Evolutionary conservation across 2,329 filamentous ascomycete genomes (phyloP), one percentile per base, ranked within the genome.

Genomic region (Madurella fahalii): DNA sequence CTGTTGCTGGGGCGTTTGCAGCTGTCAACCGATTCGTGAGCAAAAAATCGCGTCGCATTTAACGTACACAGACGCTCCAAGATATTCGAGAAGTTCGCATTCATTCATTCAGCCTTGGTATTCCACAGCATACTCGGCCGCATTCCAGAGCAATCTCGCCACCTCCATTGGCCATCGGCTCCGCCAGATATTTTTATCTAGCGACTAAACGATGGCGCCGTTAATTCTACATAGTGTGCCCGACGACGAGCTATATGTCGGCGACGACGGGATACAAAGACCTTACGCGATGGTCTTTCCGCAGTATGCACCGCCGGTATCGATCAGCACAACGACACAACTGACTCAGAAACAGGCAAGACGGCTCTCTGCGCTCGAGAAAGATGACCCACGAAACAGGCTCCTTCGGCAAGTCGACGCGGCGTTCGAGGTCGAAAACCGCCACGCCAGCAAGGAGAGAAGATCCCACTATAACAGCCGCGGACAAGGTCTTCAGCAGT

Each of bases 211-310:
- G 60, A 86, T 85, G 82, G 78, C 82, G 54, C 84, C 84, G 61
- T 73, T 86, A 54, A 85, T 86, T 64, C 73, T 87, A 34, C 84
- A 87, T 67, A 86, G 85, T 66, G 84, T 86, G 59, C 83, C 83
- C 53, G 83, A 86, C 61, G 83, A 86, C 48, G 84, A 86, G 66
- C 79, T 83, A 47, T 86, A 85, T 66, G 72, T 82, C 5, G 84
- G 84, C 54, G 81, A 85, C 50, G 84, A 86, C 70, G 84, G 84
- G 58, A 67, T 86, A 59, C 80, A 81, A 68, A 74, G 84, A 58
- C 84, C 84, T 2, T 87, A 85, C 66, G 84, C 83, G 58, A 83
- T 86, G 77, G 76, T 85, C 39, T 85, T 83, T 64, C 78, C 81
- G 64, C 79, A 83, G 82, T 85, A 52, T 37, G 60, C 57, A 31